Conservation (phyloP, 352 stramenopile genomes). For the Poterioochromonas sp. region DNA sequence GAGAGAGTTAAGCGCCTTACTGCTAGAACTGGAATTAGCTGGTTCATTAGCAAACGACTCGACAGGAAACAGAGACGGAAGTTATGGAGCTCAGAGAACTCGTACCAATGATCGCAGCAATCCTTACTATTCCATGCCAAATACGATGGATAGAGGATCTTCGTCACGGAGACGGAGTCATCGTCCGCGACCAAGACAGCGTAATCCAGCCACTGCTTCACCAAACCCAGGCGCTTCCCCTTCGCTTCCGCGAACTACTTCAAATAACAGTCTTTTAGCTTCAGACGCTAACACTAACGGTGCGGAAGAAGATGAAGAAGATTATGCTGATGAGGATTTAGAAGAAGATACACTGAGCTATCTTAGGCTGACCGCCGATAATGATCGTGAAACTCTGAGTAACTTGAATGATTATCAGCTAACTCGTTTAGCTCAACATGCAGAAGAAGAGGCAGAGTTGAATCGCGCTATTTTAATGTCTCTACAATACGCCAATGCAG, state of each 20-base stretch:
- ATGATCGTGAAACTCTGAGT: too few species aligned
- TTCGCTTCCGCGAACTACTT: neutral
- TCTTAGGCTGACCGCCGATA: too few species aligned
- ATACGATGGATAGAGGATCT: too few species aligned
- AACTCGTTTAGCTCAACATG: neutral
- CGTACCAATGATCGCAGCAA: too few species aligned
- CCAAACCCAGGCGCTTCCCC: neutral
- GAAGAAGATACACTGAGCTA: neutral
- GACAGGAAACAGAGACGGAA: too few species aligned
- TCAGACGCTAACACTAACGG: too few species aligned
- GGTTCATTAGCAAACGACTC: too few species aligned
- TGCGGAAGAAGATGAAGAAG: neutral
- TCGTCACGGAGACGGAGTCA: too few species aligned
- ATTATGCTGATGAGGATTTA: neutral
- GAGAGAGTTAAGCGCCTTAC: neutral
- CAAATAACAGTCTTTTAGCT: neutral
- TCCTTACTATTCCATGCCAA: too few species aligned
- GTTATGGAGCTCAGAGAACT: too few species aligned
- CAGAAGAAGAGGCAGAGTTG: slow-evolving; percentile 23
- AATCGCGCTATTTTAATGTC: slow-evolving; percentile 34
- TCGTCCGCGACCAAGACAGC: too few species aligned
- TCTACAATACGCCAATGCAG: neutral
- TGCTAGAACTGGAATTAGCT: neutral
- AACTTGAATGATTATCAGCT: neutral
- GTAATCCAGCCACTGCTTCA: too few species aligned